Percentiles rank a stretch among this genome's conserved stretches.
These are phyloP conservation scores for Ganoderma resinaceum DNA, from an alignment of 1,284 basidiomycete species.

Conservation along the genomic window DNA sequence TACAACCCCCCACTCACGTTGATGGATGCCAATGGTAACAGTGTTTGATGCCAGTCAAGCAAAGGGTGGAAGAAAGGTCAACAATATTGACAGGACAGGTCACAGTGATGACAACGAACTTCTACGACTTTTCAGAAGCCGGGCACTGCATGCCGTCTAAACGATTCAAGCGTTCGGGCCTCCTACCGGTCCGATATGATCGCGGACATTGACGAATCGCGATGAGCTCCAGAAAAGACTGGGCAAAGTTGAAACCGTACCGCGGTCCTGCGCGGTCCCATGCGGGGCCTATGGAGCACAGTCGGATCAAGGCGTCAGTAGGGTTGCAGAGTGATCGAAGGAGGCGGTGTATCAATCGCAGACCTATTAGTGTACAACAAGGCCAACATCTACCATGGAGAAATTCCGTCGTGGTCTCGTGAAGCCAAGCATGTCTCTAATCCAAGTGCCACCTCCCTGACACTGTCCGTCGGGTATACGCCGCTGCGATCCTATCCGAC, in stretches of 20 bases:
- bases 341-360: not conserved
- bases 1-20: not conserved
- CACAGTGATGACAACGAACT: not conserved
- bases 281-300: not conserved
- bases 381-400: not conserved
- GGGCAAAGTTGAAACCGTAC: not conserved
- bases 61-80: not conserved
- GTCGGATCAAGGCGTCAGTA: not conserved
- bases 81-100: not conserved
- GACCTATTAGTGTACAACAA: not conserved
- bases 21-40: not conserved
- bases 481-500: slow-evolving; percentile 25
- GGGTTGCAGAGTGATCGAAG: not conserved
- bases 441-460: not conserved
- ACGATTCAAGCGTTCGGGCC: not conserved
- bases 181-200: not conserved
- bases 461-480: not conserved
- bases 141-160: not conserved
- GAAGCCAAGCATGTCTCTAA: not conserved
- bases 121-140: not conserved
- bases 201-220: not conserved
- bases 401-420: not conserved
- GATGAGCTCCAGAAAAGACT: not conserved
- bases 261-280: not conserved
- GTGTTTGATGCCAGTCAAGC: not conserved